Evolutionary conservation across 2,329 filamentous ascomycete genomes (phyloP).

Genomic region (Phialophora chinensis): DNA sequence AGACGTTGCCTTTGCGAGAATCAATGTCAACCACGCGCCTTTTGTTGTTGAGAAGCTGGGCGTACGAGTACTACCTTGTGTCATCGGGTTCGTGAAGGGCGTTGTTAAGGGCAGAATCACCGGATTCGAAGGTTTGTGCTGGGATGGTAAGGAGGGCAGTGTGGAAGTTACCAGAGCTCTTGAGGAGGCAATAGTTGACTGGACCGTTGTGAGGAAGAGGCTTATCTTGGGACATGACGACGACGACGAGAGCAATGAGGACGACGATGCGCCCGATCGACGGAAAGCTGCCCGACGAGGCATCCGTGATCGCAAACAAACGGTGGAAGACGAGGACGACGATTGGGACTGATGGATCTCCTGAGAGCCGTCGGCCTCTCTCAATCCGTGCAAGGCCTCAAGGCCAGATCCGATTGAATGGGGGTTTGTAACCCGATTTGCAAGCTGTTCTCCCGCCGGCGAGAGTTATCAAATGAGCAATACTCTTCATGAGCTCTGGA

Average conservation of each 20-base stretch:
- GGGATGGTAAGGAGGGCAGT: constrained; percentile 47
- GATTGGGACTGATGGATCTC: constrained; percentile 53
- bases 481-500: neutral
- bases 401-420: neutral
- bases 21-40: constrained; percentile 54
- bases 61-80: constrained; percentile 55
- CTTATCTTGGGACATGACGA: constrained; percentile 44
- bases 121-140: constrained; percentile 55
- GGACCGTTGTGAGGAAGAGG: constrained; percentile 47
- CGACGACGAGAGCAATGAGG: constrained; percentile 35
- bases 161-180: constrained; percentile 50
- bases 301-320: constrained; percentile 41
- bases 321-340: constrained; percentile 49
- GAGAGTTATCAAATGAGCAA: neutral
- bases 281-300: constrained; percentile 42
- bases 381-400: neutral
- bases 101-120: constrained; percentile 52
- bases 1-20: constrained; percentile 52
- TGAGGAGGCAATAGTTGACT: constrained; percentile 50
- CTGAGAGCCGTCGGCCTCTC: neutral
- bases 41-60: constrained; percentile 56
- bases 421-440: neutral
- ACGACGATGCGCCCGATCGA: constrained; percentile 38
- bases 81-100: constrained; percentile 57
- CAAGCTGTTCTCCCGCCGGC: neutral